A percentile compares a stretch with the other conserved stretches of the same genome.
Conservation (phyloP, 2,329 filamentous ascomycete genomes). For the Davidsoniella neocaledoniae region DNA sequence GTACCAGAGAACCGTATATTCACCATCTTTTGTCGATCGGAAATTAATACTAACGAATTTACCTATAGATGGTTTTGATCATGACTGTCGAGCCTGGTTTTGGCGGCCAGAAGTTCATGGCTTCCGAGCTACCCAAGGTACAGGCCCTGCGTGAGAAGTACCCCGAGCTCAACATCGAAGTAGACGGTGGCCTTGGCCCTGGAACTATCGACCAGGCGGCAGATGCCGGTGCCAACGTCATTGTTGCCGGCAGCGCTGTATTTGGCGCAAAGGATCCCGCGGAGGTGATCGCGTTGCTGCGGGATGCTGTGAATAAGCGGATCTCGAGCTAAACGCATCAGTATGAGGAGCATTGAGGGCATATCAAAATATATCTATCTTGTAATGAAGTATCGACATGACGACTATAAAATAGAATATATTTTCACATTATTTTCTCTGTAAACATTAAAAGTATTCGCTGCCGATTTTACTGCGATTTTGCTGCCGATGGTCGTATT, state of each 20-base stretch:
- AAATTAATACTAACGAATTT: conserved; percentile 11
- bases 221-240: conserved; percentile 91
- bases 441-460: background rate
- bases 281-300: conserved; percentile 69
- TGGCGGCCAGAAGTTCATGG: conserved; percentile 97
- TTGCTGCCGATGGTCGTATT: background rate
- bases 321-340: conserved; percentile 22
- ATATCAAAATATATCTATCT: background rate
- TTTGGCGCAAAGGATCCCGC: conserved; percentile 82
- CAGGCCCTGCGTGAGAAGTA: conserved; percentile 66
- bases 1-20: conserved; percentile 20
- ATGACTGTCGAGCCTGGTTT: conserved; percentile 99
- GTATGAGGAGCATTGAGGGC: background rate
- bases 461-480: background rate
- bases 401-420: background rate
- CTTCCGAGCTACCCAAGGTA: conserved; percentile 87
- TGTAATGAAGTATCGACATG: background rate
- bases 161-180: conserved; percentile 88
- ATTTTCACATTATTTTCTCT: background rate
- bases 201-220: conserved; percentile 87
- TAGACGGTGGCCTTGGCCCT: conserved; percentile 80
- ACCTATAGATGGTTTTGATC: conserved; percentile 74
- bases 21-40: no score
- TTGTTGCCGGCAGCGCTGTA: conserved; percentile 89
- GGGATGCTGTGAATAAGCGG: conserved; percentile 57